phyloP scores from a whole-genome alignment of 805 yeast genomes.

The Cyberlindnera samutprakarnensis region DNA sequence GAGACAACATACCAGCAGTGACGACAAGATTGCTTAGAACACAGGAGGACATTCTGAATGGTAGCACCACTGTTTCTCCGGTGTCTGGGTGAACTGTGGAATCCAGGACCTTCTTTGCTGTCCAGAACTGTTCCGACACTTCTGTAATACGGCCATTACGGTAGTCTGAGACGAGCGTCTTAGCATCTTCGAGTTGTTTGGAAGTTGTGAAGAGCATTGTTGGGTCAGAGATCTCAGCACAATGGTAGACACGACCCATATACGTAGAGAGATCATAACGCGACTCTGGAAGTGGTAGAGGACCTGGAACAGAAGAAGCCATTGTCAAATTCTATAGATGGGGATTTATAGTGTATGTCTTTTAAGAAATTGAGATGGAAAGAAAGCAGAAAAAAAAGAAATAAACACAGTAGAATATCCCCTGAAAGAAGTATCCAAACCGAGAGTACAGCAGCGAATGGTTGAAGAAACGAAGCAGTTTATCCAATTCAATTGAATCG shows the following conservation, averaged over 20 bases:
- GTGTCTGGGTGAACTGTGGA: constrained; percentile 96
- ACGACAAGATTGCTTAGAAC: constrained; percentile 91
- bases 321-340: constrained; percentile 27
- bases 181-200: constrained; percentile 56
- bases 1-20: constrained; percentile 97
- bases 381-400: too few species aligned
- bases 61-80: constrained; percentile 85
- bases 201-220: constrained; percentile 72
- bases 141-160: constrained; percentile 55
- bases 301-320: constrained; percentile 89
- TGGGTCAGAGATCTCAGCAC: constrained; percentile 91
- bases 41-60: constrained; percentile 96
- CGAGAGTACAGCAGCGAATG: too few species aligned
- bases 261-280: constrained; percentile 74
- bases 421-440: too few species aligned
- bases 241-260: constrained; percentile 91
- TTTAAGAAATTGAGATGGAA: too few species aligned
- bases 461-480: too few species aligned
- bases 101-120: constrained; percentile 78
- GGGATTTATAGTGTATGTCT: background rate
- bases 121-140: constrained; percentile 83
- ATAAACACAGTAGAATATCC: too few species aligned
- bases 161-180: constrained; percentile 58
- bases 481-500: too few species aligned
- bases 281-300: constrained; percentile 71